These are phyloP conservation scores for Lolium rigidum DNA, from an alignment of 176 grass and related monocot species.

Conservation along the genomic window DNA sequence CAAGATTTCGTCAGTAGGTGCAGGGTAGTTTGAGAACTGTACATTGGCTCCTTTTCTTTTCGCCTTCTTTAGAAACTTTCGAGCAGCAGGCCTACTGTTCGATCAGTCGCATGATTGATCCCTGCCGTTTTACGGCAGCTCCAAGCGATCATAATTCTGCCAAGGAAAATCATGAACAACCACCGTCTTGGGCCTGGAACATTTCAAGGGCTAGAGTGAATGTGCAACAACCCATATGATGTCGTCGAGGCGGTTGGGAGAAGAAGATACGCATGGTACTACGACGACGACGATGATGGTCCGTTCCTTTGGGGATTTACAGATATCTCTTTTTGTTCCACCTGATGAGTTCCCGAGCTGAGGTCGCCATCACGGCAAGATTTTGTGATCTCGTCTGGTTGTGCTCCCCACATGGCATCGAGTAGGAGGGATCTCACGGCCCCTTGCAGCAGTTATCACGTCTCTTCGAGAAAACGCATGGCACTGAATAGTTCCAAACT, in stretches of 20 bases:
- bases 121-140: neutral
- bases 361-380: slow-evolving; percentile 45
- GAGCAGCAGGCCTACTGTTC: neutral
- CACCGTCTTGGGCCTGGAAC: neutral
- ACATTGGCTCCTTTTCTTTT: neutral
- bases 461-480: neutral
- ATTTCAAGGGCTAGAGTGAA: neutral
- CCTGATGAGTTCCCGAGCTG: slow-evolving; percentile 32
- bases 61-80: neutral
- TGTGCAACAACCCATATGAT: neutral
- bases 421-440: neutral
- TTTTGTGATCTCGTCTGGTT: slow-evolving; percentile 46
- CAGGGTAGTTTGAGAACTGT: neutral
- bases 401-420: slow-evolving; percentile 64
- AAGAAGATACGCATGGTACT: neutral
- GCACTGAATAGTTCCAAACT: neutral
- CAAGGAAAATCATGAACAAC: slow-evolving; percentile 27
- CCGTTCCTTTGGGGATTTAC: slow-evolving; percentile 4
- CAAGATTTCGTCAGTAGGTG: neutral
- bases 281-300: slow-evolving; percentile 26
- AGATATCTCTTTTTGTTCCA: slow-evolving; percentile 11
- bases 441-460: slow-evolving; percentile 20
- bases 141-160: slow-evolving; percentile 45
- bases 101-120: slow-evolving; percentile 11
- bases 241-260: neutral